Evolutionary conservation across 257 asterid genomes (phyloP), one percentile per base, ranked within the genome.

Genomic region (Solanum sejunctum): DNA sequence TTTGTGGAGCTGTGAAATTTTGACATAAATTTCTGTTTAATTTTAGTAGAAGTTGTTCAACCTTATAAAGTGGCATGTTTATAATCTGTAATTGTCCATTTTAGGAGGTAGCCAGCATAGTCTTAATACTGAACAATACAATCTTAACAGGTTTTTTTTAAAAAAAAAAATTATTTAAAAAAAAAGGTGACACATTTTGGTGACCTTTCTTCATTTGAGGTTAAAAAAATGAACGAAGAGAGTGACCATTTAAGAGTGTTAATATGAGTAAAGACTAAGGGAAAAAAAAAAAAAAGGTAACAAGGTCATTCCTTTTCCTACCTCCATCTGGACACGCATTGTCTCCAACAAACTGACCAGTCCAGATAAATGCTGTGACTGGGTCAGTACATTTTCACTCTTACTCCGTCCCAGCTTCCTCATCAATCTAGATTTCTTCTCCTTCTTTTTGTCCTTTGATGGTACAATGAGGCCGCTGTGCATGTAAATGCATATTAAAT

Each of bases 291-390:
- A 67, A 32, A 69, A 69, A 17, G 57, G 49, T 16, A 52, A 77
- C 6, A 77, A 26, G 60, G 11, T 52, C 64, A 26, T 15, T 18
- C 21, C 52, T 26, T 18, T 36, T 39, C 41, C 60, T 91, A 96
- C 99, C 99, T 96, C 99, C 99, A 96, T 96, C 89, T 96, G 99
- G 80, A 95, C 97, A 58, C 99, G 99, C 99, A 96, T 92, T 20
- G 97, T 93, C 93, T 96, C 99, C 91, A 96, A 89, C 83, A 96
- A 92, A 73, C 97, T 93, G 89, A 95, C 97, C 84, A 96, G 91
- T 81, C 99, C 99, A 89, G 94, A 89, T 80, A 93, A 86, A 84
- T 93, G 89, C 72, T 92, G 93, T 51, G 93, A 89, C 86, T 92
- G 97, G 17, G 86, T 84, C 61, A 71, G 91, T 54, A 84, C 92